These are phyloP conservation scores for Ustilago lituana DNA, from an alignment of 1,284 basidiomycete species.

Conservation along the genomic window DNA sequence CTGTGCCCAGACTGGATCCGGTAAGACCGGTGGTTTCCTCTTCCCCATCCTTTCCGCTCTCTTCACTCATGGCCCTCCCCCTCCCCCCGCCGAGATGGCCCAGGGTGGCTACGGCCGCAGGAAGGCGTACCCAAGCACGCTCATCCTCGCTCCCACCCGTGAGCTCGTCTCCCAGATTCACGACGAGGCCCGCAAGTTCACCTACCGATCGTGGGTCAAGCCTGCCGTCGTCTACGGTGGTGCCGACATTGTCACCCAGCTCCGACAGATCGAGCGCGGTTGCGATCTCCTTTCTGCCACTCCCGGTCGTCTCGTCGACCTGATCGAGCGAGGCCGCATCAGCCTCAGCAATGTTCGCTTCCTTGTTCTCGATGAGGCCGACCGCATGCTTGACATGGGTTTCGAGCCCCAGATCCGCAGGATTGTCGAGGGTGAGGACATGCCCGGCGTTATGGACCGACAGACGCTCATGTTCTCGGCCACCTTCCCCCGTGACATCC, in stretches of 20 bases:
- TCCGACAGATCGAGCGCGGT: conserved; percentile 92
- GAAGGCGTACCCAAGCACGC: conserved; percentile 93
- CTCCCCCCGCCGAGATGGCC: conserved; percentile 73
- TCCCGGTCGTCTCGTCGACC: conserved; percentile 97
- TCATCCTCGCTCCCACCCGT: conserved; percentile 96
- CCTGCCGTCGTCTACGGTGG: conserved; percentile 99
- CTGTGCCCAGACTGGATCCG: conserved; percentile 99
- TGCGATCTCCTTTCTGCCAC: conserved; percentile 97
- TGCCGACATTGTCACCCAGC: conserved; percentile 94
- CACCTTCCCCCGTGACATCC: conserved; percentile 98
- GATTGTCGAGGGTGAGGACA: conserved; percentile 98
- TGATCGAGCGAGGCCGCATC: conserved; percentile 97
- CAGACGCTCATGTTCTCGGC: conserved; percentile 99
- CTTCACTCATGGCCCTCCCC: conserved; percentile 82
- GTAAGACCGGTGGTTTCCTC: conserved; percentile 98
- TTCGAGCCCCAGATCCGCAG: conserved; percentile 99
- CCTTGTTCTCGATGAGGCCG: conserved; percentile 98
- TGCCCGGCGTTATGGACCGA: conserved; percentile 89
- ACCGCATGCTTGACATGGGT: conserved; percentile 99
- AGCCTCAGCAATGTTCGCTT: conserved; percentile 95
- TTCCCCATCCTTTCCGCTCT: conserved; percentile 98
- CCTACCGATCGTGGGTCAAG: conserved; percentile 98
- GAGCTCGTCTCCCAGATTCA: conserved; percentile 99
- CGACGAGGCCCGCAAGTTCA: conserved; percentile 98
- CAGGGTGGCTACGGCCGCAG: conserved; percentile 74